A percentile compares a stretch with the other conserved stretches of the same genome.
Conservation (phyloP, 2,329 filamentous ascomycete genomes). For the Calonectria henricotiae region DNA sequence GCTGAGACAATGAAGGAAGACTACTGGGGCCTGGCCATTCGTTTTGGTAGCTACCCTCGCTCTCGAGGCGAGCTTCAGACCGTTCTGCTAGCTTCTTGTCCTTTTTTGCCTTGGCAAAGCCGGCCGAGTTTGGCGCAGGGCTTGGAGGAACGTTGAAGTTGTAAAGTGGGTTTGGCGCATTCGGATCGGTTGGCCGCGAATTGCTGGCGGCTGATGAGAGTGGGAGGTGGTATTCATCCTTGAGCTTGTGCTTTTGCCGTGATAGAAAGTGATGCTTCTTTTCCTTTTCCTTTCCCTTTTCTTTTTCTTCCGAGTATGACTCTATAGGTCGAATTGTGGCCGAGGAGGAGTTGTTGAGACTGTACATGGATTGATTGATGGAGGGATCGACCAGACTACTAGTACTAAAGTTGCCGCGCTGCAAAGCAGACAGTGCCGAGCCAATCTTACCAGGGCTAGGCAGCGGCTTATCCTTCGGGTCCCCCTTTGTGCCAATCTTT, state of each 20-base stretch:
- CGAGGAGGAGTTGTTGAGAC: conserved; percentile 81
- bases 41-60: conserved; percentile 63
- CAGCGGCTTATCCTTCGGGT: conserved; percentile 76
- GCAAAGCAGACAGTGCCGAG: conserved; percentile 77
- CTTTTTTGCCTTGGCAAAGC: conserved; percentile 87
- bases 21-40: conserved; percentile 73
- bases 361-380: conserved; percentile 77
- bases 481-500: conserved; percentile 81
- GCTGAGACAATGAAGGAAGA: conserved; percentile 63
- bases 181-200: conserved; percentile 82
- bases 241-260: conserved; percentile 84
- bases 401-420: conserved; percentile 79
- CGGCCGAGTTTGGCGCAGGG: conserved; percentile 75
- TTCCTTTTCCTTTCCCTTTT: conserved; percentile 75
- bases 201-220: conserved; percentile 85
- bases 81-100: conserved; percentile 88
- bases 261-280: conserved; percentile 87
- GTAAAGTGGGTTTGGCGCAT: conserved; percentile 83
- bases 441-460: conserved; percentile 83
- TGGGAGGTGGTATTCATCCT: conserved; percentile 81
- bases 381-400: conserved; percentile 77
- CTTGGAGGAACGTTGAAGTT: conserved; percentile 84
- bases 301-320: conserved; percentile 63
- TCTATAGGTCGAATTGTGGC: conserved; percentile 81
- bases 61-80: conserved; percentile 68